Conservation (phyloP, 78 protist genomes). For the Planoprotostelium fungivorum region DNA sequence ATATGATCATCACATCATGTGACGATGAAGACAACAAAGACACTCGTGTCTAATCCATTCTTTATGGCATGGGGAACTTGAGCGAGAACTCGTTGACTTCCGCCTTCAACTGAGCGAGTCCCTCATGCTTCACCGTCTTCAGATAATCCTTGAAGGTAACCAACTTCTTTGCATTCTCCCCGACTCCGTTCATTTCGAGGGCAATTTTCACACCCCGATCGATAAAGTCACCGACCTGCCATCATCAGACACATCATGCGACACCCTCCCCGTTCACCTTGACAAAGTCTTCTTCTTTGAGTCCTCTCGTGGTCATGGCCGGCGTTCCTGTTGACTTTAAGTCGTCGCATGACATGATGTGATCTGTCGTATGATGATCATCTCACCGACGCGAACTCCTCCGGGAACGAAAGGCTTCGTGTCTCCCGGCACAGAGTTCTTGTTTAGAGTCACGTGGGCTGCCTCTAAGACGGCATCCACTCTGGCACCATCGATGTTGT, state of each 20-base stretch:
- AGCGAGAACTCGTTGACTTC: constrained; percentile 77
- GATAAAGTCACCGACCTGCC: constrained; percentile 84
- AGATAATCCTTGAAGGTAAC: constrained; percentile 69
- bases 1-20: too few relatives aligned
- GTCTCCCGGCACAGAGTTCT: constrained; percentile 97
- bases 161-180: constrained; percentile 51
- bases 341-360: neutral
- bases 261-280: too few relatives aligned
- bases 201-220: constrained; percentile 76
- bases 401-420: constrained; percentile 88
- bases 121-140: constrained; percentile 18
- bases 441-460: constrained; percentile 92
- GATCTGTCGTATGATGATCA: constrained; percentile 4
- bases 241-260: too few relatives aligned
- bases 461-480: constrained; percentile 87
- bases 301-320: constrained; percentile 95
- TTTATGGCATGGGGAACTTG: constrained; percentile 78
- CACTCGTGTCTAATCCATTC: too few relatives aligned
- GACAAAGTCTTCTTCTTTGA: constrained; percentile 76
- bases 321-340: constrained; percentile 87
- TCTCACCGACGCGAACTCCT: constrained; percentile 88
- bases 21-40: too few relatives aligned
- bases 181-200: constrained; percentile 57
- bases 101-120: constrained; percentile 18
- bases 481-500: constrained; percentile 88